phyloP scores from a whole-genome alignment of 2,329 filamentous ascomycete genomes.

The Colletotrichum trifolii region DNA sequence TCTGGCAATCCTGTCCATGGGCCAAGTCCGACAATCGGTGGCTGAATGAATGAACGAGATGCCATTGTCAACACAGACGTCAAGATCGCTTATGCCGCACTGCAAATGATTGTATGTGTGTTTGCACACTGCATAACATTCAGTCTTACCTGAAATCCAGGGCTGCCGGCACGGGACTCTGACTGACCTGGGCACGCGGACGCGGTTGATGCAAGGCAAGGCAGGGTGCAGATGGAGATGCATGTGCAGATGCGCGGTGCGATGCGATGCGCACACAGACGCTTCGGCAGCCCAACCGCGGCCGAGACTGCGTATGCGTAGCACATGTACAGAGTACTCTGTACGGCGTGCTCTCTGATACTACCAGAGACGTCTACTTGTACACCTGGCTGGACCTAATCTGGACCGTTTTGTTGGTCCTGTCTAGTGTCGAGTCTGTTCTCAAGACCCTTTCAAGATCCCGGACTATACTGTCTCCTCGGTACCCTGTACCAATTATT shows the following conservation, averaged over 20 bases:
- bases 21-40: background rate
- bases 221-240: slow-evolving; percentile 8
- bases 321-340: too few species aligned
- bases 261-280: slow-evolving; percentile 15
- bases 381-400: too few species aligned
- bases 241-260: slow-evolving; percentile 5
- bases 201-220: slow-evolving; percentile 4
- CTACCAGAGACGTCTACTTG: too few species aligned
- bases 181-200: slow-evolving; percentile 1
- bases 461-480: slow-evolving; percentile 1
- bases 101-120: background rate
- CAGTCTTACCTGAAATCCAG: slow-evolving; percentile 6
- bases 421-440: slow-evolving; percentile 21
- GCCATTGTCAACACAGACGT: background rate
- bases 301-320: background rate
- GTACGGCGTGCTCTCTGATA: background rate
- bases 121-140: slow-evolving; percentile 15
- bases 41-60: background rate
- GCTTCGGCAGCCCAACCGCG: slow-evolving; percentile 11
- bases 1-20: slow-evolving; percentile 11
- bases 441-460: slow-evolving; percentile 10
- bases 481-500: background rate
- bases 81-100: slow-evolving; percentile 6
- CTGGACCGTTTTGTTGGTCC: slow-evolving; percentile 8
- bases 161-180: background rate